Conservation (phyloP, 106 monocot genomes). For the Hemerocallis citrina region DNA sequence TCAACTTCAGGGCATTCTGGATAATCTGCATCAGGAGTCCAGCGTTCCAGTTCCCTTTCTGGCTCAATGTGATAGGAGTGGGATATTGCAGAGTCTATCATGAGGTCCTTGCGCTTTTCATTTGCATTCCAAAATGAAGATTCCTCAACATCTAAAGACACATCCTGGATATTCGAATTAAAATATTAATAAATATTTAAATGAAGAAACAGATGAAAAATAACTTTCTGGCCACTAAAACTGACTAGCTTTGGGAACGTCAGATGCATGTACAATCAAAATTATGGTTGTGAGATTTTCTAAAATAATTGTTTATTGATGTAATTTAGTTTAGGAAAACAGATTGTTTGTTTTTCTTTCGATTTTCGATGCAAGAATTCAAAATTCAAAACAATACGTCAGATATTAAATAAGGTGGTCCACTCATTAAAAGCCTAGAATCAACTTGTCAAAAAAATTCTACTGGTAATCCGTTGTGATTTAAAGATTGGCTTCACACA, state of each 20-base stretch:
- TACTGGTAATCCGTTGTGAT: no score
- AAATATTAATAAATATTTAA: neutral
- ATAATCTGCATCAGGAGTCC: conserved; percentile 78
- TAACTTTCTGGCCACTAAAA: neutral
- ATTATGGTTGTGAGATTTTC: no score
- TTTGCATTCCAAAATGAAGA: conserved; percentile 22
- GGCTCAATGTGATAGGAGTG: conserved; percentile 56
- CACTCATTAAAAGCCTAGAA: no score
- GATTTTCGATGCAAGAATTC: no score
- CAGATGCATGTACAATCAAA: no score
- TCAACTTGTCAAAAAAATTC: no score
- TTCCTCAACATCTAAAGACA: conserved; percentile 47
- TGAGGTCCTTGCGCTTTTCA: conserved; percentile 63
- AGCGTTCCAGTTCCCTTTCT: conserved; percentile 79
- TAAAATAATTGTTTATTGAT: no score
- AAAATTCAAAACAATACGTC: no score
- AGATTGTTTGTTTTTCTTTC: no score
- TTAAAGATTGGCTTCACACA: no score
- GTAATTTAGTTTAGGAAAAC: no score
- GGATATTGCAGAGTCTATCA: conserved; percentile 94
- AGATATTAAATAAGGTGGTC: no score
- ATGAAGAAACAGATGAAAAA: neutral
- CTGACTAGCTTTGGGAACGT: neutral
- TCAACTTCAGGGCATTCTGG: conserved; percentile 76
- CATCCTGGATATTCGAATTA: conserved; percentile 38